These are phyloP conservation scores for Sclerotinia subarctica DNA, from an alignment of 2,329 filamentous ascomycete genomes.

Conservation along the genomic window DNA sequence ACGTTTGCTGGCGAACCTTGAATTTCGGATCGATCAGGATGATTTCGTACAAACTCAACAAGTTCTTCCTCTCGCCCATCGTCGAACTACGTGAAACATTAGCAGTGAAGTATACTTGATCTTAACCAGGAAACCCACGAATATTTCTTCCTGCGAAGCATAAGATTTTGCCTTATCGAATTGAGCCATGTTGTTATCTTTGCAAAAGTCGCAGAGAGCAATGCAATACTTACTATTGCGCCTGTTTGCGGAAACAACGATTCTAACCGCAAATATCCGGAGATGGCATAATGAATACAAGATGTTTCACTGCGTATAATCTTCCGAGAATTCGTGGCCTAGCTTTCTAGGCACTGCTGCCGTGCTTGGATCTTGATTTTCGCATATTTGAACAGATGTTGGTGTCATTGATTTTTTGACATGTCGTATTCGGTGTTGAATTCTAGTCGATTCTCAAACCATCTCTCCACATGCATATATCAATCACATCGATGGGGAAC, in stretches of 20 bases:
- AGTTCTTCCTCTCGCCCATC: constrained; percentile 74
- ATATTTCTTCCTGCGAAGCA: constrained; percentile 30
- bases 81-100: constrained; percentile 47
- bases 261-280: background rate
- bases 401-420: constrained; percentile 9
- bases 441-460: background rate
- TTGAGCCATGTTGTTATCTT: constrained; percentile 23
- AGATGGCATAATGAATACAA: background rate
- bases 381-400: background rate
- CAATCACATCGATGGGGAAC: background rate
- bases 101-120: background rate
- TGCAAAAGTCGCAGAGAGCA: background rate
- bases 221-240: background rate
- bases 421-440: constrained; percentile 3
- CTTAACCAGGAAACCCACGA: constrained; percentile 25
- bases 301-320: background rate
- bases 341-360: background rate
- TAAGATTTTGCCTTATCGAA: constrained; percentile 33
- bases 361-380: constrained; percentile 13
- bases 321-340: constrained; percentile 7
- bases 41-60: constrained; percentile 64
- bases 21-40: constrained; percentile 59
- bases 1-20: constrained; percentile 62
- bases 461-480: background rate
- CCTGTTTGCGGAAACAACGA: background rate